A percentile compares a stretch with the other conserved stretches of the same genome.
Evolutionary conservation across 179 eudicot genomes (phyloP).

Genomic region (Amaranthus tricolor): DNA sequence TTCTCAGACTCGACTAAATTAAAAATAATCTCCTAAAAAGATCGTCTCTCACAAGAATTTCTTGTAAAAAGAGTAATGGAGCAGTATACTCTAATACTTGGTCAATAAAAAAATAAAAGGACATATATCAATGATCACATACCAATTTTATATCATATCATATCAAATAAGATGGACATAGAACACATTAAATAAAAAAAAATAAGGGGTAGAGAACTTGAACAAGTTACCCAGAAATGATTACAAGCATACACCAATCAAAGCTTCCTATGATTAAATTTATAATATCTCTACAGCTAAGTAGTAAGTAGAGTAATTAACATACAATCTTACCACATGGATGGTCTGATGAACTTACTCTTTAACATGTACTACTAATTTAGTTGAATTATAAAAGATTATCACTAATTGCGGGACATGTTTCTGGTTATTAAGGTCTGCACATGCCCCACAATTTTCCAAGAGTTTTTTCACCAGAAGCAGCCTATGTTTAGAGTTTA

Average conservation of each 20-base stretch:
- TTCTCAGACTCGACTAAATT: no score
- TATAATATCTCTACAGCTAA: not conserved
- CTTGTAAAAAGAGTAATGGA: no score
- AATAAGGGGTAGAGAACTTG: not conserved
- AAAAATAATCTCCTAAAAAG: no score
- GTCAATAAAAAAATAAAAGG: no score
- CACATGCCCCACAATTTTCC: slow-evolving; percentile 13
- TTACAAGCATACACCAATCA: not conserved
- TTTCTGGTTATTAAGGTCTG: slow-evolving; percentile 13
- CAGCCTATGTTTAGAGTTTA: not conserved
- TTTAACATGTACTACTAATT: slow-evolving; percentile 14
- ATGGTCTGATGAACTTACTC: not conserved
- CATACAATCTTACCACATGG: slow-evolving; percentile 3
- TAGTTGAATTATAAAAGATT: not conserved
- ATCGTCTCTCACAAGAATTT: no score
- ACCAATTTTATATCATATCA: no score
- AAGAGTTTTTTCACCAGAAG: slow-evolving; percentile 10
- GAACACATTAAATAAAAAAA: no score
- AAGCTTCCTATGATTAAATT: slow-evolving; percentile 4
- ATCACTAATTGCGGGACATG: slow-evolving; percentile 14
- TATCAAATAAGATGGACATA: no score
- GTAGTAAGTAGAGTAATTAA: not conserved
- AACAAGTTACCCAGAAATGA: not conserved
- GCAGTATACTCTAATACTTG: no score
- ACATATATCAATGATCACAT: no score